Evolutionary conservation across 2,329 filamentous ascomycete species (phyloP).

Genomic region (Chrysosporium queenslandicum): DNA sequence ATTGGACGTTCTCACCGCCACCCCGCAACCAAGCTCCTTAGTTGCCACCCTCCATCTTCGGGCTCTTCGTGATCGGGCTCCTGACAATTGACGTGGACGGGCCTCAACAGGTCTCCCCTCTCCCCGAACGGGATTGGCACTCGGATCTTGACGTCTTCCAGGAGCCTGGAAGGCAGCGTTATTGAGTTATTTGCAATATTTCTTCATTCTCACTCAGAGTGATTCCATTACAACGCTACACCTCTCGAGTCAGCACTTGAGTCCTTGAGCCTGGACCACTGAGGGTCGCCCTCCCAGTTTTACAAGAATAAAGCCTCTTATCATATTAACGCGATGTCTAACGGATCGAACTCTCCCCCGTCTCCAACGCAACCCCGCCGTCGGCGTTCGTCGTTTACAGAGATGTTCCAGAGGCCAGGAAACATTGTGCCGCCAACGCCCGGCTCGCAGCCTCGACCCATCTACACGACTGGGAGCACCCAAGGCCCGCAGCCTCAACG

Average conservation of each 20-base stretch:
- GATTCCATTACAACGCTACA: background rate
- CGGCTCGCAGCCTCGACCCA: slow-evolving; percentile 12
- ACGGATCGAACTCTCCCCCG: slow-evolving; percentile 26
- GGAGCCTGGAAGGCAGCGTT: background rate
- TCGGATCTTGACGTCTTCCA: background rate
- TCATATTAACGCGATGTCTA: slow-evolving; percentile 2
- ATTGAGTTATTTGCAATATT: background rate
- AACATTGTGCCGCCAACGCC: slow-evolving; percentile 20
- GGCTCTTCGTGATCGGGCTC: background rate
- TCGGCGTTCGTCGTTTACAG: slow-evolving; percentile 40
- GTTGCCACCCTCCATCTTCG: slow-evolving; percentile 2
- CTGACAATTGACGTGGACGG: background rate
- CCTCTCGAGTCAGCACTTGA: background rate
- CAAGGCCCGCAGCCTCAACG: slow-evolving; percentile 41
- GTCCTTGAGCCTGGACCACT: background rate
- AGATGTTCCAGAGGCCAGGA: slow-evolving; percentile 31
- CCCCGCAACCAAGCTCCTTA: slow-evolving; percentile 5
- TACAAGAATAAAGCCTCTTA: background rate
- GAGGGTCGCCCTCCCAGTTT: background rate
- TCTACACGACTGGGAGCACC: slow-evolving; percentile 39
- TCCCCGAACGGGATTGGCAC: background rate
- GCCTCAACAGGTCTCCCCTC: background rate
- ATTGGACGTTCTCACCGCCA: slow-evolving; percentile 8
- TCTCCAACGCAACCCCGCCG: slow-evolving; percentile 28
- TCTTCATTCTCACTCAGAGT: background rate